Base-by-base conservation (phyloP, 2,329 filamentous ascomycete genomes). In the Mollisiaceae sp. region DNA sequence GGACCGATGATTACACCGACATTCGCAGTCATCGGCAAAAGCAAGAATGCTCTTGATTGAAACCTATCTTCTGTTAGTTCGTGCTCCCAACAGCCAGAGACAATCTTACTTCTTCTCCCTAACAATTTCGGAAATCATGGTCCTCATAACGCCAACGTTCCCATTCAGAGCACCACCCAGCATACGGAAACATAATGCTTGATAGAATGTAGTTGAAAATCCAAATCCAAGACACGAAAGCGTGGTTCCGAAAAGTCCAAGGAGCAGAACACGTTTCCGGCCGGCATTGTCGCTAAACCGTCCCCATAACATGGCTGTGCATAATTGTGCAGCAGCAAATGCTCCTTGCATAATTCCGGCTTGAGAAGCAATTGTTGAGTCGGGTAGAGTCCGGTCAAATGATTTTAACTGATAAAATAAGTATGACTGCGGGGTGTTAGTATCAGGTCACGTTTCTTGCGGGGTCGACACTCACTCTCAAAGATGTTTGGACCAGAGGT, bases 401-500 rank as follows among this genome's bases (percentile, higher is more conserved):
- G 87, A 91, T 66, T 86, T 86, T 18, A 93, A 83, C 75, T 91
- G 89, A 77, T 91, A 91, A 78, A 90, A 92, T 75, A 93, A 83
- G 76, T 92, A 92, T 1, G 88, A 85, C 65, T 89, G 80, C 2
- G 75, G 8, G 81, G 84, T 15, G 87, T 90, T 32, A 72, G 66
- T 47, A 62, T 45, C 14, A 1, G 57, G 32, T 36, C n/a, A 45
- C 35, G 8, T 6, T 22, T 6, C 18, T 36, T 8, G 11, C 36
- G 15, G 15, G 43, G 1, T 32, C 27, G 14, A 14, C 43, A 64
- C 68, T 61, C 35, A 74, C 73, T 22, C 73, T 58, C 41, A 76
- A 60, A 14, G 89, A 92, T 0, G 91, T 93, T 74, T 95, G 91
- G 0, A 92, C 91, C 41, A 97, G 80, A 3, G 93, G 93, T 76